phyloP scores from a whole-genome alignment of 2,329 filamentous ascomycete species.

The Pyrenophora seminiperda region DNA sequence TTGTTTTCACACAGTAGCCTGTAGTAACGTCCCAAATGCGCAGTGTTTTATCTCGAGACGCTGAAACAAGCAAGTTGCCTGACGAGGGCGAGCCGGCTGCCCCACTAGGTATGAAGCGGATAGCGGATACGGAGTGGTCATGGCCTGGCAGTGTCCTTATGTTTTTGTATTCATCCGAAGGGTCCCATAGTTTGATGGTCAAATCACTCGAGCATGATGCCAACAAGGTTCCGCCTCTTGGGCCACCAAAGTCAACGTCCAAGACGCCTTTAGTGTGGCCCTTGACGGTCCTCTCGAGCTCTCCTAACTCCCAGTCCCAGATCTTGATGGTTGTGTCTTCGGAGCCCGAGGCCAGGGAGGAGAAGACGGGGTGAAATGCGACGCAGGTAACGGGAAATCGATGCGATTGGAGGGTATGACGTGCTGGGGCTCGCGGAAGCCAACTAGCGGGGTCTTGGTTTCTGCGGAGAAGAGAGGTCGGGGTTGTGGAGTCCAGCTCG shows the following conservation, averaged over 20 bases:
- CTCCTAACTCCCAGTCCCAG: constrained; percentile 95
- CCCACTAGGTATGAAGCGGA: constrained; percentile 85
- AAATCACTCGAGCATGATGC: constrained; percentile 86
- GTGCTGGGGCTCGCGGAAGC: constrained; percentile 81
- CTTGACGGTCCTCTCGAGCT: constrained; percentile 87
- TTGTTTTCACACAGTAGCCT: constrained; percentile 89
- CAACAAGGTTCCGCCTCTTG: constrained; percentile 76
- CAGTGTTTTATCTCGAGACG: constrained; percentile 82
- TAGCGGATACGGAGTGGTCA: constrained; percentile 87
- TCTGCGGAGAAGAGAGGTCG: constrained; percentile 73
- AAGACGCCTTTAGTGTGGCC: constrained; percentile 88
- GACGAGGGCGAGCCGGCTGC: constrained; percentile 77
- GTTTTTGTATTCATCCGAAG: constrained; percentile 90
- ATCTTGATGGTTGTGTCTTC: constrained; percentile 96
- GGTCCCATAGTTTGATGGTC: constrained; percentile 95
- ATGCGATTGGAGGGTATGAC: constrained; percentile 83
- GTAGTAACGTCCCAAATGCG: constrained; percentile 93
- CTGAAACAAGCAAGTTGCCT: constrained; percentile 83
- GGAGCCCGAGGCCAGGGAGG: constrained; percentile 84
- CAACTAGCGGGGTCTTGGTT: constrained; percentile 85
- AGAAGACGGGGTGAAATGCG: constrained; percentile 91
- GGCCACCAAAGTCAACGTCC: constrained; percentile 89
- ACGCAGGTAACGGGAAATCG: constrained; percentile 81
- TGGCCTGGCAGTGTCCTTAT: constrained; percentile 89
- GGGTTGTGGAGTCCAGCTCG: constrained; percentile 84